Base-by-base conservation (phyloP, 345 rosid species). In the Gossypium herbaceum region DNA sequence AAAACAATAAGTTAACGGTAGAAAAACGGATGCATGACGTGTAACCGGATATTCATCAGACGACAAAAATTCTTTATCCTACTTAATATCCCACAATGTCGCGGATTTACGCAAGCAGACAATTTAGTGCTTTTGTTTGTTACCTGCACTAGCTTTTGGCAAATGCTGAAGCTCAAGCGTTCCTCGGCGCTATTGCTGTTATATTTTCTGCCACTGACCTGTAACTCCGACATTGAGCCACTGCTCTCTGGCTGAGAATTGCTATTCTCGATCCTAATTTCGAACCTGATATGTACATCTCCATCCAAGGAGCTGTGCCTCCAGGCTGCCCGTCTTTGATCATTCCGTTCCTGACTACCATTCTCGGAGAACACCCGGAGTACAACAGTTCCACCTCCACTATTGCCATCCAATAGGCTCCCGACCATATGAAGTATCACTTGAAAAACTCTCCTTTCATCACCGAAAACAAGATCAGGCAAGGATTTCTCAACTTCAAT, bases 361-460 rank as follows among this genome's bases (percentile, higher is more conserved):
- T 75, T 75, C 77, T 88, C 97, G 6, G 85, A 78, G n/a, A 80
- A 75, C 55, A 88, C 84, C 72, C 84, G 79, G 77, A 94, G 79
- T 34, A 76, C 50, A 29, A 88, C 82, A 50, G 80, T 76, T 71
- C 97, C 91, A 20, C 84, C 86, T 71, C 73, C 73, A 64, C 78
- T 80, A 70, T 81, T 85, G 71, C 81, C 77, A 24, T 85, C 88
- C 74, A 95, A 79, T 62, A 95, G 76, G 74, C 81, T 90, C 39
- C 98, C 98, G 74, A 95, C 85, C 97, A 95, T 89, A 72, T 95
- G 98, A 82, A 95, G 75, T 69, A 95, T 81, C 74, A 95, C 93
- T 82, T 95, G 99, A 76, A 95, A 87, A 62, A 91, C 85, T 75
- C 99, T 90, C 80, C 84, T 88, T 58, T 93, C 97, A 55, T 95